Base-by-base conservation (phyloP, 192 early-diverging fungal species). In the Umbelopsis vinacea region DNA sequence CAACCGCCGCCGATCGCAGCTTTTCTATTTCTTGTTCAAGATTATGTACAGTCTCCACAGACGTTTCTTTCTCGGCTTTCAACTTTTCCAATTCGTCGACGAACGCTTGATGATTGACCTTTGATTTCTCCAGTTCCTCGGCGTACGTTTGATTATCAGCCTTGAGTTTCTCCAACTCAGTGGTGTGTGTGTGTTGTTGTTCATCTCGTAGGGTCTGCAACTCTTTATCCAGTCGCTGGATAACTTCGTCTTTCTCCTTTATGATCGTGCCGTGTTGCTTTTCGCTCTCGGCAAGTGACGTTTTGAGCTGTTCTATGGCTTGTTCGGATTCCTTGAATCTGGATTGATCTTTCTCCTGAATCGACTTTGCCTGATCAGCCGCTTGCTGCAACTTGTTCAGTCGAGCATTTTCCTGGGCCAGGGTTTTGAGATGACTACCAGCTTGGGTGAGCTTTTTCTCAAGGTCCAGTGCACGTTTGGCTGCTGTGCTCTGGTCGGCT, bases 281-380 rank as follows among this genome's bases (percentile, higher is more conserved):
- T 33, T 35, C 33, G 33, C 57, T 63, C 35, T 63, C 57, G 22
- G 40, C 67, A 12, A 81, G 74, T 10, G 78, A 76, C 3, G 73
- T 66, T 50, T 83, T 76, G 71, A 76, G 77, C n/a, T 81, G 76
- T 52, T 66, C 14, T 14, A 84, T 55, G 37, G 73, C 48, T 26
- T 26, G n/a, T 33, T 57, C 74, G 0, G 50, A 14, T 19, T 22
- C 17, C 15, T 47, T 50, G 26, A 63, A 14, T 52, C 23, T 35
- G 43, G 70, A 24, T 76, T 68, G 37, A 15, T 37, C 24, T 50
- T 52, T 69, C 3, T 68, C 22, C 29, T 60, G 17, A 52, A 54
- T 66, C 35, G 24, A 14, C 71, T 57, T 40, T 0, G 57, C 33
- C 1, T 63, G 26, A 19, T n/a, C 57, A 29, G 57, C 57, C 17